These are phyloP conservation scores for Ogataea nakhonphanomensis DNA, from an alignment of 805 yeast species.

Conservation along the genomic window DNA sequence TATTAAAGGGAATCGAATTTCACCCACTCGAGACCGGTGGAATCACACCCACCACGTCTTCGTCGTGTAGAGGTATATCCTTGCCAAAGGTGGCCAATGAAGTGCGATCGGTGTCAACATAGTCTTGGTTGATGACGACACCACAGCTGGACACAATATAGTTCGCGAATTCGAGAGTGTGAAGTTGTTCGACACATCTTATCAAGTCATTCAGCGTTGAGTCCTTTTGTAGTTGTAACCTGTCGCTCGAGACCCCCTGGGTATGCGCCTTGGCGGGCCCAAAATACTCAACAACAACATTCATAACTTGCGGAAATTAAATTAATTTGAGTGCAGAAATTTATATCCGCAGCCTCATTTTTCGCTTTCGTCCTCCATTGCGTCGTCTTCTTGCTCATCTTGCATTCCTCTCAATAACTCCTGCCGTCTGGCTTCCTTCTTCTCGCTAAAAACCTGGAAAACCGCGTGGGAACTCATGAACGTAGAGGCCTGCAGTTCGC, in stretches of 20 bases:
- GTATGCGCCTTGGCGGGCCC: constrained; percentile 34
- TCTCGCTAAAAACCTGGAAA: constrained; percentile 28
- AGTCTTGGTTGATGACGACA: constrained; percentile 28
- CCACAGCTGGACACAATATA: constrained; percentile 27
- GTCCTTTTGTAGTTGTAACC: neutral
- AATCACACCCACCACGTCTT: constrained; percentile 26
- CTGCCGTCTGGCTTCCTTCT: constrained; percentile 21
- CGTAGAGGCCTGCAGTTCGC: constrained; percentile 27
- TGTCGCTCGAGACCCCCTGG: constrained; percentile 15
- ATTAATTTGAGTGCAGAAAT: neutral
- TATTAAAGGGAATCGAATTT: neutral
- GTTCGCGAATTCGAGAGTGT: constrained; percentile 20
- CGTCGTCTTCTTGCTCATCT: constrained; percentile 7
- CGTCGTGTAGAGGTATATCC: constrained; percentile 10
- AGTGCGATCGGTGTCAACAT: constrained; percentile 21
- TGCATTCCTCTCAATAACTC: constrained; percentile 13
- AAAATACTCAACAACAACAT: constrained; percentile 26
- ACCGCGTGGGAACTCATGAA: constrained; percentile 32
- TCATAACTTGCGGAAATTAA: constrained; percentile 7
- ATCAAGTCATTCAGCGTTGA: constrained; percentile 10
- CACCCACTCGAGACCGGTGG: constrained; percentile 34
- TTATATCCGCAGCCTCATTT: neutral
- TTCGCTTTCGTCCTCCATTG: constrained; percentile 2
- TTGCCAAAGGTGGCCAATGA: constrained; percentile 3
- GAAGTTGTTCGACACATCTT: neutral